Evolutionary conservation across 805 yeast species (phyloP).

Genomic region (Saturnispora serradocipensis): DNA sequence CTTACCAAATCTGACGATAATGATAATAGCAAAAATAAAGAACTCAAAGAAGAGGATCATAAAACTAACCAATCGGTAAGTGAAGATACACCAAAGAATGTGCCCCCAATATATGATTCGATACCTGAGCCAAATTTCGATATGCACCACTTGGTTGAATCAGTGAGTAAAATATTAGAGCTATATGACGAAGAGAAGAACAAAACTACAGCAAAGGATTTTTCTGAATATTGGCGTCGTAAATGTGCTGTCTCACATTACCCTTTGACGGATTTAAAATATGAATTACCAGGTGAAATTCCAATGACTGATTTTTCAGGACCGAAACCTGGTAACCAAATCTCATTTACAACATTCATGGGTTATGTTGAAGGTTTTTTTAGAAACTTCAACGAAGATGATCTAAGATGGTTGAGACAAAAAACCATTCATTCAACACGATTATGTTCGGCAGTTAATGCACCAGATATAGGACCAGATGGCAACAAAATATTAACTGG

Average conservation of each 20-base stretch:
- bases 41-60: background rate
- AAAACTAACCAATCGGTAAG: constrained; percentile 17
- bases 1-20: constrained; percentile 10
- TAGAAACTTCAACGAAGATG: constrained; percentile 72
- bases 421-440: constrained; percentile 21
- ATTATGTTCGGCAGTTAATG: constrained; percentile 6
- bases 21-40: background rate
- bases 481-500: constrained; percentile 1
- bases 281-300: constrained; percentile 74
- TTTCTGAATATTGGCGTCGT: constrained; percentile 52
- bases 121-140: constrained; percentile 6
- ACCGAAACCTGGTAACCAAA: constrained; percentile 81
- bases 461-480: constrained; percentile 4
- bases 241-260: constrained; percentile 86
- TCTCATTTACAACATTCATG: constrained; percentile 82
- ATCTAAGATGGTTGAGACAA: constrained; percentile 60
- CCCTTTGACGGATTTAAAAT: constrained; percentile 69
- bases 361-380: constrained; percentile 79
- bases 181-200: constrained; percentile 39
- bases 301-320: constrained; percentile 83
- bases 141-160: constrained; percentile 16
- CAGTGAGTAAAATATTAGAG: constrained; percentile 16
- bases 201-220: constrained; percentile 49
- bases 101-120: constrained; percentile 37
- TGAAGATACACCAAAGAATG: constrained; percentile 20